Conservation (phyloP, 345 rosid species). For the Heritiera fomes region DNA sequence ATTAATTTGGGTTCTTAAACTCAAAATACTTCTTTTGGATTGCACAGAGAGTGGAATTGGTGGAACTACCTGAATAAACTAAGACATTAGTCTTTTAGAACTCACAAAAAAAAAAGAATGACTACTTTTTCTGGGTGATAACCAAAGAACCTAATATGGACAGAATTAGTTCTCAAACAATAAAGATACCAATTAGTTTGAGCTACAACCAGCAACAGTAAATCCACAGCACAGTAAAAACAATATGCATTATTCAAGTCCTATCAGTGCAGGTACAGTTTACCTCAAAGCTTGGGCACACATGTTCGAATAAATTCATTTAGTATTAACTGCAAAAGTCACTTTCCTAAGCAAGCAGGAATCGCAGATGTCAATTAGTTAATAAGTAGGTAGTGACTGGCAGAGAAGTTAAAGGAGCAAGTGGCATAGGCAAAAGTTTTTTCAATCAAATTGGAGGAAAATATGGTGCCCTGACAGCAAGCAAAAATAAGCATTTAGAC, state of each 20-base stretch:
- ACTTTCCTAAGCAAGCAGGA: not conserved
- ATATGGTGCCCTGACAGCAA: conserved; percentile 8
- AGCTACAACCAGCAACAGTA: not conserved
- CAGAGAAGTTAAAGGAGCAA: not conserved
- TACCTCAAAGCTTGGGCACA: not conserved
- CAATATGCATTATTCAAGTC: not conserved
- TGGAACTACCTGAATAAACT: not conserved
- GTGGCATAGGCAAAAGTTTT: not conserved
- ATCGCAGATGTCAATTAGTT: not conserved
- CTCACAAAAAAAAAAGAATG: not conserved
- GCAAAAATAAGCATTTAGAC: conserved; percentile 13
- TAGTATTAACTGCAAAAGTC: not conserved
- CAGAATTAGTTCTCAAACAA: not conserved
- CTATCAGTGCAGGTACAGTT: not conserved
- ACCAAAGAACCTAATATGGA: not conserved
- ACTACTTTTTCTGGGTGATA: not conserved
- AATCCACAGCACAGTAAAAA: not conserved
- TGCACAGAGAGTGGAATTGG: not conserved
- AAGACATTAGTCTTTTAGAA: not conserved
- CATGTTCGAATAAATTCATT: conserved; percentile 5
- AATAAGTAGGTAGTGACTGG: not conserved
- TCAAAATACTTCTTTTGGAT: not conserved
- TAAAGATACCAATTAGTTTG: not conserved
- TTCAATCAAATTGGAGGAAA: not conserved
- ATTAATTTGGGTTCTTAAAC: not conserved